phyloP scores from a whole-genome alignment of 129 eudicot species.

The Escallonia rubra region DNA sequence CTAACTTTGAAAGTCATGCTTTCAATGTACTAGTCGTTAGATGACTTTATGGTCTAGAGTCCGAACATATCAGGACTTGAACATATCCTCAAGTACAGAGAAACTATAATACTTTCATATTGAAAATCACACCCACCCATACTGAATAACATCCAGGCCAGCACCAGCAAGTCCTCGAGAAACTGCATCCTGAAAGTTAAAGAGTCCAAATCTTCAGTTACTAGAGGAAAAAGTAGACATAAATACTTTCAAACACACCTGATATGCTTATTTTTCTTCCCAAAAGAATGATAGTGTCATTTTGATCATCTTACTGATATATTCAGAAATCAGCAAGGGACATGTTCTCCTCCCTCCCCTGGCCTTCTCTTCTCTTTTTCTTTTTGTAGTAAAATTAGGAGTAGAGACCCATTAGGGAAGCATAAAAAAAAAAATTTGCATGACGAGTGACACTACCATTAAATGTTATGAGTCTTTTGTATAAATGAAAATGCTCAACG shows the following conservation, averaged over 20 bases:
- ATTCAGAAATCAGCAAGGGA: not conserved
- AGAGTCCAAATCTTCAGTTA: constrained; percentile 4
- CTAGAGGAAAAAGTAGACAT: not conserved
- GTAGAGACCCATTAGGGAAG: too few relatives aligned
- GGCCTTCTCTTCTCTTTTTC: too few relatives aligned
- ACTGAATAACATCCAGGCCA: constrained; percentile 83
- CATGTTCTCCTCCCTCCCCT: too few relatives aligned
- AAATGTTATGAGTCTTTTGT: too few relatives aligned
- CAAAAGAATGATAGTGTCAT: not conserved
- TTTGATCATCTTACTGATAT: not conserved
- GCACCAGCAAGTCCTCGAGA: constrained; percentile 84
- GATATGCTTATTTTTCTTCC: not conserved
- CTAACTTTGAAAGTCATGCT: not conserved
- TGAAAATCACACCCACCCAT: constrained; percentile 50
- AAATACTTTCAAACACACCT: not conserved
- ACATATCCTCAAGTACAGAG: not conserved
- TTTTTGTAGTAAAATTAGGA: too few relatives aligned
- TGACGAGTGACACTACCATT: too few relatives aligned
- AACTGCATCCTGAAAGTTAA: constrained; percentile 81
- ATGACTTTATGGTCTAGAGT: not conserved
- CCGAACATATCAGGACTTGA: not conserved
- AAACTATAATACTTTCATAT: not conserved
- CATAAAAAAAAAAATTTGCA: too few relatives aligned
- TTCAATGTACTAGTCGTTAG: not conserved
- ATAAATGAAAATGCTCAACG: too few relatives aligned